Base-by-base conservation (phyloP, 805 yeast species). In the Saccharomycopsis sp. region DNA sequence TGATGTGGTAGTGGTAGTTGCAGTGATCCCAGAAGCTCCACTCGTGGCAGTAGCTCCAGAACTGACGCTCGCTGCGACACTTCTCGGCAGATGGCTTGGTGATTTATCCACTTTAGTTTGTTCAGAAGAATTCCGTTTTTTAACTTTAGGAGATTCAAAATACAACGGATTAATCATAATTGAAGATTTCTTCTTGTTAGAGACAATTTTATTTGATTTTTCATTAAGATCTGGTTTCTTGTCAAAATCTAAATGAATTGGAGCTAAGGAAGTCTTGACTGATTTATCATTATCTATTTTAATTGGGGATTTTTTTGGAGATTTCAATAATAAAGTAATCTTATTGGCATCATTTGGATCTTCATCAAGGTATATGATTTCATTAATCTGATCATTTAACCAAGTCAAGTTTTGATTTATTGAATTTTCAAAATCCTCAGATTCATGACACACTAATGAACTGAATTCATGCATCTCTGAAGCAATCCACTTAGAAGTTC, bases 341-440 rank as follows among this genome's bases (percentile, higher is more conserved):
- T 47, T 35, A 8, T 34, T 40, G 11, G 28, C 40, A 4, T 14
- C 29, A 16, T 27, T 34, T 7, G 28, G 14, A 21, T 40, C 42
- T 27, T 40, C 36, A 9, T 41, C 47, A 37, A 47, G 33, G 16
- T 42, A 38, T 19, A 45, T 22, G 13, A 50, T 41, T 34, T 50
- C 51, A 29, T 42, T 38, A 35, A 50, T 38, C 40, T 47, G 53
- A 20, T 50, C 47, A 20, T 50, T 47, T 17, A 50, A 36, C 53
- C 53, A 50, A 4, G 37, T 33, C n/a, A 43, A 13, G 19, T 44
- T 41, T 14, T 38, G 22, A 4, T 20, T 22, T n/a, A 47, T 39
- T 6, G 49, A 38, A 17, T 34, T 35, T 22, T 41, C 48, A 31
- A 48, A 44, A 3, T 13, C n/a, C 16, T 41, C 29, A 13, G 41